Evolutionary conservation across 1,284 basidiomycete genomes (phyloP).

Genomic region (Leccinum insolens): DNA sequence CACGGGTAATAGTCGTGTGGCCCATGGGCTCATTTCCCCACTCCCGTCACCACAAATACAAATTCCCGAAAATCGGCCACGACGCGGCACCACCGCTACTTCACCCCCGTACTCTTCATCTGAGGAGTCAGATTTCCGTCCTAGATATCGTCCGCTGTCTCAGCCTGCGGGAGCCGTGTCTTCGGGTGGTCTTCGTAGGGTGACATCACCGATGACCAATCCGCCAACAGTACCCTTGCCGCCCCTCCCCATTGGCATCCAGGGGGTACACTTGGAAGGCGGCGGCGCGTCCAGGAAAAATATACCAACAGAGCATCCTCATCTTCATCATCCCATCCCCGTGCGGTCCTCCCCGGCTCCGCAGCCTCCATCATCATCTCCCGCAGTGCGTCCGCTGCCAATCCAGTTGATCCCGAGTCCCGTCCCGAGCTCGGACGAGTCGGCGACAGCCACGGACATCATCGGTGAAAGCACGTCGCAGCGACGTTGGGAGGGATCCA

Average conservation of each 20-base stretch:
- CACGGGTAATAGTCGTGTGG: background rate
- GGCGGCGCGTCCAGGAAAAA: background rate
- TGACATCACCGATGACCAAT: conserved; percentile 17
- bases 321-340: conserved; percentile 10
- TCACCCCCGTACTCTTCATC: conserved; percentile 17
- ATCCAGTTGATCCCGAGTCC: conserved; percentile 27
- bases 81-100: background rate
- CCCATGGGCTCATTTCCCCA: background rate
- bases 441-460: conserved; percentile 1
- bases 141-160: conserved; percentile 10
- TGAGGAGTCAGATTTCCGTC: conserved; percentile 13
- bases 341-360: background rate
- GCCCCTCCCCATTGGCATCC: conserved; percentile 21
- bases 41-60: background rate
- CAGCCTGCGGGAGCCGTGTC: conserved; percentile 3
- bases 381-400: conserved; percentile 21
- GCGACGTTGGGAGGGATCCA: conserved; percentile 12
- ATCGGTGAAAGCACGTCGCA: conserved; percentile 11
- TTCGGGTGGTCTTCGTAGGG: conserved; percentile 5
- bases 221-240: conserved; percentile 28
- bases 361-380: background rate
- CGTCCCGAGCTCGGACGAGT: conserved; percentile 18
- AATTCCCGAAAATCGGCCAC: conserved; percentile 5
- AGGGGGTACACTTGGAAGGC: background rate
- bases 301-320: background rate